phyloP scores from a whole-genome alignment of 495 filamentous ascomycete species.

The Cetradonia linearis region DNA sequence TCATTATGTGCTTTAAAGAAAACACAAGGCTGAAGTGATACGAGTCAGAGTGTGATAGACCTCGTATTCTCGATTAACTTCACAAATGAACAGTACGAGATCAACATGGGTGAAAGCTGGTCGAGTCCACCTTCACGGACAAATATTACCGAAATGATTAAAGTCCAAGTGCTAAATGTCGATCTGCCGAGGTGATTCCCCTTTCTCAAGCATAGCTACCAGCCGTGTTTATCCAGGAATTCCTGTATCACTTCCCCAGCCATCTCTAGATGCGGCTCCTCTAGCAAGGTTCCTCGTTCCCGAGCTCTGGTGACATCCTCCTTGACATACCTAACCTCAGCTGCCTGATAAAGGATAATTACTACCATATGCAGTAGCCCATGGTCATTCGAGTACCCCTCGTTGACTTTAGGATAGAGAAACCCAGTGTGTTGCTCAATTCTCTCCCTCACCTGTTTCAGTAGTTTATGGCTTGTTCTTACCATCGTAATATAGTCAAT shows the following conservation, averaged over 20 bases:
- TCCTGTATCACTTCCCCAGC: background rate
- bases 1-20: too few relatives aligned
- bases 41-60: too few relatives aligned
- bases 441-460: background rate
- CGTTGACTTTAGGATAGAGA: background rate
- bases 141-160: background rate
- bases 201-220: background rate
- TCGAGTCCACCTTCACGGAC: too few relatives aligned
- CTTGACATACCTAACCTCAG: background rate
- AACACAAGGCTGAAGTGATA: too few relatives aligned
- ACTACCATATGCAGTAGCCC: background rate
- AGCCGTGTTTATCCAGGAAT: background rate
- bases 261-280: background rate
- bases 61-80: too few relatives aligned
- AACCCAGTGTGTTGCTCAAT: background rate
- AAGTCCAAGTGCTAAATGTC: background rate
- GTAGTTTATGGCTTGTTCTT: conserved; percentile 3
- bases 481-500: conserved; percentile 1
- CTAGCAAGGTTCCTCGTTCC: background rate
- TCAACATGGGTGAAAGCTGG: too few relatives aligned
- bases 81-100: too few relatives aligned
- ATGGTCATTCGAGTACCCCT: background rate
- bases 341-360: background rate
- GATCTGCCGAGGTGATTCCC: background rate
- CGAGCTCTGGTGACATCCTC: background rate